phyloP scores from a whole-genome alignment of 2,329 filamentous ascomycete species.

The Pseudocercospora crystallina region DNA sequence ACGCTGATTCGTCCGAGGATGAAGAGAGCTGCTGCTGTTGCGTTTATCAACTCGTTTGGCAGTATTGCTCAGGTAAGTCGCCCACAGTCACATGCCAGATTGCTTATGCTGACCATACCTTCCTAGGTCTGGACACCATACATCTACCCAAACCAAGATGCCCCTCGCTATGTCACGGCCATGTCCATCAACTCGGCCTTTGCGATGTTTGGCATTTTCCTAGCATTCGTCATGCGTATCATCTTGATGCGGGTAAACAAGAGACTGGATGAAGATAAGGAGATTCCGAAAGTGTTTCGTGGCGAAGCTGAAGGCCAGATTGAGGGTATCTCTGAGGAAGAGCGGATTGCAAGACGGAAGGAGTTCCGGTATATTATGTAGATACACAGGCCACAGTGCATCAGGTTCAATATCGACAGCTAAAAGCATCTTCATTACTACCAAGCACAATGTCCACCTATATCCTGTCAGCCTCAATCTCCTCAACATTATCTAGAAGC shows the following conservation, averaged over 20 bases:
- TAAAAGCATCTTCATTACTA: too few relatives aligned
- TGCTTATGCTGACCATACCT: too few relatives aligned
- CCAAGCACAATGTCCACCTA: too few relatives aligned
- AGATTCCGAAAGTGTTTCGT: not conserved
- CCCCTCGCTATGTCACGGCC: not conserved
- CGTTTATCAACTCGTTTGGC: conserved; percentile 3
- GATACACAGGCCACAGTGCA: too few relatives aligned
- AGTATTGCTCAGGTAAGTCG: not conserved
- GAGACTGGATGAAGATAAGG: not conserved
- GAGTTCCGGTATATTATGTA: conserved; percentile 2
- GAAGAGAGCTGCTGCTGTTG: conserved; percentile 4
- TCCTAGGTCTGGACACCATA: not conserved
- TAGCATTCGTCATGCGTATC: conserved; percentile 2
- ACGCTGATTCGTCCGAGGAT: not conserved
- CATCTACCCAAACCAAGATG: not conserved
- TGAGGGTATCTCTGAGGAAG: conserved; percentile 6
- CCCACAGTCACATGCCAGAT: not conserved
- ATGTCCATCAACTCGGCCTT: not conserved
- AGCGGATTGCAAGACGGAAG: conserved; percentile 2
- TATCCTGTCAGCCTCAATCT: too few relatives aligned
- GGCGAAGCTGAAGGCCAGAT: not conserved
- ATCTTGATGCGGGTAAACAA: not conserved
- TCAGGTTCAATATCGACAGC: too few relatives aligned
- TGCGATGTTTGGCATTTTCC: not conserved
- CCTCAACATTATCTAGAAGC: too few relatives aligned